Evolutionary conservation across 2,329 filamentous ascomycete species (phyloP).

Genomic region (Epichloe festucae): DNA sequence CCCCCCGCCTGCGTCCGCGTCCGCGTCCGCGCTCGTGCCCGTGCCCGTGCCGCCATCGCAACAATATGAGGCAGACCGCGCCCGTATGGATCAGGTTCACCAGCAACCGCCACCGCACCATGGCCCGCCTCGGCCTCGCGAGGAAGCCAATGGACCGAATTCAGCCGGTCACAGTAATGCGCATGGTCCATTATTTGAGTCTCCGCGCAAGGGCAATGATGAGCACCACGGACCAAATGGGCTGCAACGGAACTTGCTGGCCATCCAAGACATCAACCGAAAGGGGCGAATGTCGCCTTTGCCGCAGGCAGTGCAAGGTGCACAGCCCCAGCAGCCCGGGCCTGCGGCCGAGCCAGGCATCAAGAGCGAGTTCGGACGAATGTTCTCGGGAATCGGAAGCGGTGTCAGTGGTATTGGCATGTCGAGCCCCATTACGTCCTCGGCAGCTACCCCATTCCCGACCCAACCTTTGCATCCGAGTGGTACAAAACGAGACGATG

Average conservation of each 20-base stretch:
- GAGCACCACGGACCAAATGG: constrained; percentile 25
- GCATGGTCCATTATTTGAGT: constrained; percentile 28
- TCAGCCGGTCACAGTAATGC: constrained; percentile 35
- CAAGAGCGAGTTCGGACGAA: constrained; percentile 87
- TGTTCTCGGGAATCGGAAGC: constrained; percentile 81
- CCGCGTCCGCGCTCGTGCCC: constrained; percentile 15
- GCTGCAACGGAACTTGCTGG: constrained; percentile 54
- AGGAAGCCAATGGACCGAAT: constrained; percentile 37
- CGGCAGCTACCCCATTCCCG: constrained; percentile 29
- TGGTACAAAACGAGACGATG: constrained; percentile 39
- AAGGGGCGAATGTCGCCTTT: constrained; percentile 77
- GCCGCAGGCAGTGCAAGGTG: constrained; percentile 87
- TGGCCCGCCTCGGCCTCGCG: constrained; percentile 26
- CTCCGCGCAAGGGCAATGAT: constrained; percentile 22
- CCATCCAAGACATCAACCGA: constrained; percentile 67
- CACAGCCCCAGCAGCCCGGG: constrained; percentile 66
- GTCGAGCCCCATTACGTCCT: constrained; percentile 36
- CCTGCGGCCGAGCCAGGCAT: constrained; percentile 76
- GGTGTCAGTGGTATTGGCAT: constrained; percentile 37
- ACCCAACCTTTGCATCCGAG: constrained; percentile 9
- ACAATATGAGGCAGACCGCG: constrained; percentile 40
- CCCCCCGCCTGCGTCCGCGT: constrained; percentile 11
- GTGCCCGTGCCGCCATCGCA: constrained; percentile 17
- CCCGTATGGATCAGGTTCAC: constrained; percentile 27
- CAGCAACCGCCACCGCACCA: constrained; percentile 23